phyloP scores from a whole-genome alignment of 306 rosid genomes.

The Quercus glauca region DNA sequence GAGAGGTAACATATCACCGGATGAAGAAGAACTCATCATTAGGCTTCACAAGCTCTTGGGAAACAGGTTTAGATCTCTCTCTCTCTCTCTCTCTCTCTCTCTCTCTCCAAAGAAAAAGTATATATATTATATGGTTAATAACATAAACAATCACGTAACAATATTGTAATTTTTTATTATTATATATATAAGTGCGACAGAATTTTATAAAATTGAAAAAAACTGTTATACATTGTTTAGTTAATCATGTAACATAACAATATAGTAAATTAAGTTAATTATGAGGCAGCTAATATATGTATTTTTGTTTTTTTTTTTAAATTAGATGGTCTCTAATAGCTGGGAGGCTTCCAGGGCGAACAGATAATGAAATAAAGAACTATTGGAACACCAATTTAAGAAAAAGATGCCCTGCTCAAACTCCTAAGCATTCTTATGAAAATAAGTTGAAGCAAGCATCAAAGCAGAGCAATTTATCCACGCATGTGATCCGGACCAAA shows the following conservation, averaged over 20 bases:
- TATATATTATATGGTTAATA: not conserved
- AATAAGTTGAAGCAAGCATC: not conserved
- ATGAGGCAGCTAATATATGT: not conserved
- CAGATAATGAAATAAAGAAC: slow-evolving; percentile 11
- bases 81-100: not conserved
- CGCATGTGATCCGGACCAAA: slow-evolving; percentile 28
- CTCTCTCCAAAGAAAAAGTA: not conserved
- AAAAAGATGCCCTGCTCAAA: not conserved
- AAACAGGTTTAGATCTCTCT: not conserved
- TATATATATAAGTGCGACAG: no score
- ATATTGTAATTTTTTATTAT: no score
- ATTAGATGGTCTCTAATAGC: slow-evolving; percentile 6
- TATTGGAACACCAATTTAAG: not conserved
- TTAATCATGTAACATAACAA: not conserved
- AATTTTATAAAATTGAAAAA: no score
- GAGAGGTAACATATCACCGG: slow-evolving; percentile 9
- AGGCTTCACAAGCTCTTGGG: slow-evolving; percentile 11
- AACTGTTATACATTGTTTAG: no score
- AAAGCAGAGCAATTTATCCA: not conserved
- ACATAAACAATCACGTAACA: not conserved
- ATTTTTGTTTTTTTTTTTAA: not conserved
- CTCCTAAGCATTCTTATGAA: not conserved
- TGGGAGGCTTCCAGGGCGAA: slow-evolving; percentile 8
- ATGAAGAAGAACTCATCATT: slow-evolving; percentile 3
- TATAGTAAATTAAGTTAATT: not conserved